Evolutionary conservation across 495 filamentous ascomycete genomes (phyloP), one percentile per base, ranked within the genome.

Genomic region (Ascobolus immersus): DNA sequence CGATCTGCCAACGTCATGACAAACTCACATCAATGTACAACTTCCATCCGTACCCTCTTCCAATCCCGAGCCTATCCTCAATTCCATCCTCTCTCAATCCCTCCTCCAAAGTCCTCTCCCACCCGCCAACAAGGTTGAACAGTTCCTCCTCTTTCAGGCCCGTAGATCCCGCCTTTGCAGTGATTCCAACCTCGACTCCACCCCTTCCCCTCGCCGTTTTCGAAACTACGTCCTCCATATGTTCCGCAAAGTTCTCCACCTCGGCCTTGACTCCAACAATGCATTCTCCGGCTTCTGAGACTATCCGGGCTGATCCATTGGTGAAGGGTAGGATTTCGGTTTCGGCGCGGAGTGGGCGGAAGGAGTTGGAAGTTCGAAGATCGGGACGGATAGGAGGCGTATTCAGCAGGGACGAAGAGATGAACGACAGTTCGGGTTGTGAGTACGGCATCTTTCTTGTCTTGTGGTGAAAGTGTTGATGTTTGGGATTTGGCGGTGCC

Each of bases 261-360:
- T 93, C 84, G 3, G 71, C 79, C 52, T 94, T 94, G 31, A 93
- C 72, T 21, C 86, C 86, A 14, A 91, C 84, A 38, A 94, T 71
- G 5, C 82, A 86, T 54, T 96, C 84, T 27, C 89, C 89, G 49
- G 94, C 86, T 9, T 79, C 76, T 52, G 92, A 90, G 36, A 81
- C 84, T 28, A 96, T 67, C 24, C 89, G 69, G 38, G 86, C 82
- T 54, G 75, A 82, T 30, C 89, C 86, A 50, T 93, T 90, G 17
- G 82, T 69, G 33, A 69, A 67, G 0, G 89, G 81, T 0, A 96
- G 67, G 33, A 94, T 78, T 24, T 75, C 75, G 5, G 73, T 73
- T 54, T 94, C 89, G 37, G 89, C 89, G 8, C 73, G 59, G 2
- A 96, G 56, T 0, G 82, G 81, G 2, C 86, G 81, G 61, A 94